phyloP scores from a whole-genome alignment of 2,329 filamentous ascomycete species.

The Tolypocladium sp. region DNA sequence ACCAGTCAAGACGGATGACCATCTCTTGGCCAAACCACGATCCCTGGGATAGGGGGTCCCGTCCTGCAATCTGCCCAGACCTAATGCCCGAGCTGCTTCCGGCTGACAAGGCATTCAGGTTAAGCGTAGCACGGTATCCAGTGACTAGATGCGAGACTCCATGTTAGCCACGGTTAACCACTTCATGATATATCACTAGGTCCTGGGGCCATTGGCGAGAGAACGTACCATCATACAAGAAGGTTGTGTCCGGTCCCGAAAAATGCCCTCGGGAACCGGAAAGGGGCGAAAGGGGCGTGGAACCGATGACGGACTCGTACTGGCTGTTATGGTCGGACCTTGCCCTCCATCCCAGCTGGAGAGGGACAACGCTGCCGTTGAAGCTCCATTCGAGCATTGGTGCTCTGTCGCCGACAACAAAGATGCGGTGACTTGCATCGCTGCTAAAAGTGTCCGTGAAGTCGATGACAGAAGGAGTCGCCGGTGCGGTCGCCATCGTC shows the following conservation, averaged over 20 bases:
- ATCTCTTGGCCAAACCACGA: neutral
- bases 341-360: neutral
- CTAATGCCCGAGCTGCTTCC: neutral
- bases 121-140: neutral
- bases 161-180: neutral
- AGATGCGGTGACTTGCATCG: neutral
- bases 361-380: neutral
- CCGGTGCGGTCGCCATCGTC: neutral
- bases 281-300: too few relatives aligned
- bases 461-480: neutral
- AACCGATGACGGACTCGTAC: neutral
- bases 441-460: neutral
- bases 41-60: neutral
- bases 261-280: too few relatives aligned
- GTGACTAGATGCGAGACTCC: neutral
- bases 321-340: neutral
- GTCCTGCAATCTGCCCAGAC: neutral
- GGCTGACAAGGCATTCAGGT: neutral
- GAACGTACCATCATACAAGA: neutral
- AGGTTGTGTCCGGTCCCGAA: too few relatives aligned
- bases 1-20: constrained; percentile 7
- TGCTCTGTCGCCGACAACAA: neutral
- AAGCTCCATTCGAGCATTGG: neutral
- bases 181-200: neutral
- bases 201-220: neutral